These are phyloP conservation scores for Spiraea crenata DNA, from an alignment of 331 rosid genomes.

Conservation along the genomic window DNA sequence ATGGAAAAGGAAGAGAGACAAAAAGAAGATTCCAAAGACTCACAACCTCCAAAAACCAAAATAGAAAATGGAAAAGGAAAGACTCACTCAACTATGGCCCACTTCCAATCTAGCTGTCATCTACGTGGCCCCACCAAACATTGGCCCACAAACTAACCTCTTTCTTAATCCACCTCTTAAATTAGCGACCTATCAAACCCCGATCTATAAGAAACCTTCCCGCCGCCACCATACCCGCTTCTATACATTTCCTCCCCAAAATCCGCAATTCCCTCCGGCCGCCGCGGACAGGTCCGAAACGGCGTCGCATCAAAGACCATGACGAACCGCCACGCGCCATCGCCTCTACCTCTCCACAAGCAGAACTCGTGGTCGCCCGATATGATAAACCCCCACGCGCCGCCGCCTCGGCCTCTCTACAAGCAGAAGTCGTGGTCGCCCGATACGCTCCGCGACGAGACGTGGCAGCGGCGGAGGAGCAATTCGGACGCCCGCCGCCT, in stretches of 20 bases:
- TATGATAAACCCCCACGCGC: neutral
- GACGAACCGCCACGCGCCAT: constrained; percentile 35
- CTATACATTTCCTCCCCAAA: no score
- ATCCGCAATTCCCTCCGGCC: neutral
- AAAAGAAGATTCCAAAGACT: no score
- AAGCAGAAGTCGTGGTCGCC: constrained; percentile 81
- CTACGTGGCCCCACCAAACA: neutral
- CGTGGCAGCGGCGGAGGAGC: constrained; percentile 59
- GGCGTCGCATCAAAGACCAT: constrained; percentile 4
- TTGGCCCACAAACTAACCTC: neutral
- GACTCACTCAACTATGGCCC: neutral
- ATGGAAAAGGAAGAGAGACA: no score
- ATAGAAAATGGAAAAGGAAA: neutral
- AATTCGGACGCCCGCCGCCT: constrained; percentile 1
- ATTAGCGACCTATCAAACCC: neutral
- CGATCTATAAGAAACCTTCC: neutral
- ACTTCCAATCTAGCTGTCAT: neutral
- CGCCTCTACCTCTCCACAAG: constrained; percentile 49
- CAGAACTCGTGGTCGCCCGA: constrained; percentile 78
- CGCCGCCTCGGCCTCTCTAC: constrained; percentile 41
- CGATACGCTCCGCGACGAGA: constrained; percentile 62
- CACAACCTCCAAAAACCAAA: neutral
- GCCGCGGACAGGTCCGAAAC: neutral
- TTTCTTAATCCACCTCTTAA: neutral
- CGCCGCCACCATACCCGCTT: constrained; percentile 5